A percentile compares a stretch with the other conserved stretches of the same genome.
phyloP scores from a whole-genome alignment of 495 filamentous ascomycete species.

The Podospora fimiseda region DNA sequence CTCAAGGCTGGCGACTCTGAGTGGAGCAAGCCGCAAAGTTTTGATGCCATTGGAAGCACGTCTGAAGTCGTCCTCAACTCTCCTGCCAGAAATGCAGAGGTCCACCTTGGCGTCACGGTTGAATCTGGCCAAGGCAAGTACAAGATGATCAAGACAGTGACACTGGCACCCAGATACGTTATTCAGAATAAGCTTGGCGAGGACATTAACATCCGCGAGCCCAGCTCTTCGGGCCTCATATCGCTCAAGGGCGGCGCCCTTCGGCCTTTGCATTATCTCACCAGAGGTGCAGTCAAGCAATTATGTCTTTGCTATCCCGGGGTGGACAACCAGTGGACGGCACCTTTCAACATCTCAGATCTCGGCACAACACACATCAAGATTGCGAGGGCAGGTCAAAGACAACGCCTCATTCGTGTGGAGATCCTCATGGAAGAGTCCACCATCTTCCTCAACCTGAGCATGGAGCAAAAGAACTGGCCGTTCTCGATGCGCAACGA shows the following conservation, averaged over 20 bases:
- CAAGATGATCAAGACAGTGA: slow-evolving; percentile 91
- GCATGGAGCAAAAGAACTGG: slow-evolving; percentile 87
- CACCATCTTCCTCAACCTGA: slow-evolving; percentile 88
- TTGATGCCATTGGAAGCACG: slow-evolving; percentile 94
- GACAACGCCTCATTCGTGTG: slow-evolving; percentile 78
- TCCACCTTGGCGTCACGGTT: slow-evolving; percentile 84
- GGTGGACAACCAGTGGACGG: slow-evolving; percentile 95
- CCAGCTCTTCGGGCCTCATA: slow-evolving; percentile 74
- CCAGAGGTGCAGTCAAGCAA: slow-evolving; percentile 73
- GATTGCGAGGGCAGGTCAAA: slow-evolving; percentile 79
- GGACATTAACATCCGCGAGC: slow-evolving; percentile 82
- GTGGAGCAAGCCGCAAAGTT: slow-evolving; percentile 96
- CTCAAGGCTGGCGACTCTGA: slow-evolving; percentile 80
- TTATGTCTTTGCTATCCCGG: slow-evolving; percentile 90
- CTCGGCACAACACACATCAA: slow-evolving; percentile 89
- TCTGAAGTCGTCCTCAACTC: slow-evolving; percentile 78
- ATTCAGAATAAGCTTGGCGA: slow-evolving; percentile 88
- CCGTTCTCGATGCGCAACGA: slow-evolving; percentile 98
- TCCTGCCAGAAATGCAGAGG: slow-evolving; percentile 61
- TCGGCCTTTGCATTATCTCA: slow-evolving; percentile 79
- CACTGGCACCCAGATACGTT: slow-evolving; percentile 87
- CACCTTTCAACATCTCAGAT: slow-evolving; percentile 93
- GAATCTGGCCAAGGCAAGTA: slow-evolving; percentile 93
- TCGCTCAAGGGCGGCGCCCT: slow-evolving; percentile 68
- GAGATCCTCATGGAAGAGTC: slow-evolving; percentile 87